A percentile compares a stretch with the other conserved stretches of the same genome.
Conservation (phyloP, 2,329 filamentous ascomycete genomes). For the Tolypocladium amazonense region DNA sequence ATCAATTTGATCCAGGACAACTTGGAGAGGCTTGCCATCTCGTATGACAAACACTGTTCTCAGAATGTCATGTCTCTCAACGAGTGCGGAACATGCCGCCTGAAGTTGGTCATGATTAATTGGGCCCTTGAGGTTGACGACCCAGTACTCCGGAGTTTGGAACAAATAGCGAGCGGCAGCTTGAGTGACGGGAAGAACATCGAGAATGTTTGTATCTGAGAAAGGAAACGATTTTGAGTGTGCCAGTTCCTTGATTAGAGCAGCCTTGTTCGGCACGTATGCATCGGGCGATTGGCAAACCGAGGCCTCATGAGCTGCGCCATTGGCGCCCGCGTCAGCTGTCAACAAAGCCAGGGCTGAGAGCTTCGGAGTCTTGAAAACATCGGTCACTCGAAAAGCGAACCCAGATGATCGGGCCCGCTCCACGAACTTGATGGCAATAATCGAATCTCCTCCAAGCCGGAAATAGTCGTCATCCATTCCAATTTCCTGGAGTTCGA, state of each 20-base stretch:
- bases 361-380: conserved; percentile 1
- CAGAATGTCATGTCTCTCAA: conserved; percentile 41
- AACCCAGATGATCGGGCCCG: conserved; percentile 1
- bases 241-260: background rate
- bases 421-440: conserved; percentile 3
- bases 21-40: background rate
- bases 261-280: background rate
- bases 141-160: conserved; percentile 4
- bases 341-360: background rate
- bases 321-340: background rate
- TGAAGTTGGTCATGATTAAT: background rate
- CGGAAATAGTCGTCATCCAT: conserved; percentile 6
- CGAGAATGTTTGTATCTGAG: background rate
- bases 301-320: background rate
- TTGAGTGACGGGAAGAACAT: conserved; percentile 3
- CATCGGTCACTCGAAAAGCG: conserved; percentile 2
- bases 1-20: conserved; percentile 4
- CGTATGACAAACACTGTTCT: conserved; percentile 46
- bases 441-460: conserved; percentile 16
- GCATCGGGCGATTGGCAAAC: background rate
- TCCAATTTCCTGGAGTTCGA: background rate
- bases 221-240: background rate
- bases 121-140: conserved; percentile 1
- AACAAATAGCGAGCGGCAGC: conserved; percentile 3
- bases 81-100: conserved; percentile 13